Conservation (phyloP, 2,329 filamentous ascomycete species). For the Aspergillus sp. region DNA sequence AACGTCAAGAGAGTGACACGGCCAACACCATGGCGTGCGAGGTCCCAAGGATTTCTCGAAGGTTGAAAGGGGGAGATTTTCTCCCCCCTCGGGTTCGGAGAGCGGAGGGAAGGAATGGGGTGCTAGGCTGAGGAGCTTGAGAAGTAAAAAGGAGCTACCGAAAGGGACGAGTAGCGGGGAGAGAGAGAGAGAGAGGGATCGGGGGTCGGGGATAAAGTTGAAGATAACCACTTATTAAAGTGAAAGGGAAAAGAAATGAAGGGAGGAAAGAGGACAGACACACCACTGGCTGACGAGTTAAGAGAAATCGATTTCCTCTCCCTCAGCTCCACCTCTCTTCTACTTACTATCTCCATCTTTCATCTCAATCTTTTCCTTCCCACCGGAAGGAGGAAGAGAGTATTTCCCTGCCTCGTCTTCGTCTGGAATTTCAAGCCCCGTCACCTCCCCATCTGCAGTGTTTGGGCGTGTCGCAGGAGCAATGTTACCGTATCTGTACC, state of each 20-base stretch:
- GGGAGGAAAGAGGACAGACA: background rate
- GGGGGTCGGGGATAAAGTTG: background rate
- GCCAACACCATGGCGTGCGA: conserved; percentile 4
- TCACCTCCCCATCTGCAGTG: too few relatives aligned
- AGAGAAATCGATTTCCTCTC: too few relatives aligned
- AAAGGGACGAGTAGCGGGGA: too few relatives aligned
- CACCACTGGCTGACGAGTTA: too few relatives aligned
- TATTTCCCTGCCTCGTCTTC: background rate
- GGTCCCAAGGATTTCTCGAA: background rate
- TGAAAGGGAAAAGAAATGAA: background rate
- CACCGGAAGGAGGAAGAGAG: background rate
- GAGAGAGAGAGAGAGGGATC: background rate
- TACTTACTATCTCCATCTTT: background rate
- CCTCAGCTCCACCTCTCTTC: background rate
- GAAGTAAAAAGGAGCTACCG: too few relatives aligned
- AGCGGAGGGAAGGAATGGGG: background rate
- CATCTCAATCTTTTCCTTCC: background rate
- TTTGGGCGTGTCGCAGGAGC: background rate
- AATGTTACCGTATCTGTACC: conserved; percentile 15
- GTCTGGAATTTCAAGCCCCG: background rate
- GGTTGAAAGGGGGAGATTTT: background rate
- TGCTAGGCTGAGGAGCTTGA: background rate
- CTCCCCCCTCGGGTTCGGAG: background rate
- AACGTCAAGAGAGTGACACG: conserved; percentile 17
- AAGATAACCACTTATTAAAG: background rate